phyloP scores from a whole-genome alignment of 2,329 filamentous ascomycete species.

The Fusarium incarnatum region DNA sequence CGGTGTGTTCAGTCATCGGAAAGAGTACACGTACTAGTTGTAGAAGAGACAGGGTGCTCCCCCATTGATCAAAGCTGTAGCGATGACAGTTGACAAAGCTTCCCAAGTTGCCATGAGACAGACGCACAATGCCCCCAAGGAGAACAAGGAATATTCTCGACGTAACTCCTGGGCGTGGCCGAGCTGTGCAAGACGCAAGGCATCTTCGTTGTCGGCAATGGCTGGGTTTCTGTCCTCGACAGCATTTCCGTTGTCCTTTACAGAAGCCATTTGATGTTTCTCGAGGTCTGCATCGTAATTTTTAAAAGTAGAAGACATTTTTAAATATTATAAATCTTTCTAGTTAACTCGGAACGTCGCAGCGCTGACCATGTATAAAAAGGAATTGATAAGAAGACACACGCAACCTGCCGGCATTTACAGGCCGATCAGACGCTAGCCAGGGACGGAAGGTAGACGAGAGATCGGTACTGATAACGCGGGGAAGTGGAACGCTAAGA shows the following conservation, averaged over 20 bases:
- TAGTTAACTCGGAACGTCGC: neutral
- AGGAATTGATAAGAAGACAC: neutral
- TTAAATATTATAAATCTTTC: neutral
- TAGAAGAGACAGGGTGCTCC: conserved; percentile 61
- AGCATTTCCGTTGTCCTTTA: conserved; percentile 16
- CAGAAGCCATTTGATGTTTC: neutral
- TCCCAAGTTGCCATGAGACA: conserved; percentile 66
- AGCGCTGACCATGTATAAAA: neutral
- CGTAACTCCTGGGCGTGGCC: conserved; percentile 49
- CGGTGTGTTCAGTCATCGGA: fast-evolving
- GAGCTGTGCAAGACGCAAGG: conserved; percentile 45
- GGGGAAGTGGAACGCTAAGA: neutral
- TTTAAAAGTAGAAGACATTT: neutral
- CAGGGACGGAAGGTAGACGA: neutral
- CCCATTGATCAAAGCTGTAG: conserved; percentile 57
- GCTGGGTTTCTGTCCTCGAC: neutral
- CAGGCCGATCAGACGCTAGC: neutral
- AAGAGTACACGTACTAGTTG: conserved; percentile 16
- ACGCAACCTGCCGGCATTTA: neutral
- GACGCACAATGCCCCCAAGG: conserved; percentile 57
- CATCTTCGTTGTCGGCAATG: conserved; percentile 15
- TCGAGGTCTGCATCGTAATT: neutral
- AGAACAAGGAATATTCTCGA: conserved; percentile 55
- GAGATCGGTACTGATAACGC: conserved; percentile 10
- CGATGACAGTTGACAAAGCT: conserved; percentile 59